phyloP scores from a whole-genome alignment of 805 yeast genomes.

The Wickerhamiella shivajii region DNA sequence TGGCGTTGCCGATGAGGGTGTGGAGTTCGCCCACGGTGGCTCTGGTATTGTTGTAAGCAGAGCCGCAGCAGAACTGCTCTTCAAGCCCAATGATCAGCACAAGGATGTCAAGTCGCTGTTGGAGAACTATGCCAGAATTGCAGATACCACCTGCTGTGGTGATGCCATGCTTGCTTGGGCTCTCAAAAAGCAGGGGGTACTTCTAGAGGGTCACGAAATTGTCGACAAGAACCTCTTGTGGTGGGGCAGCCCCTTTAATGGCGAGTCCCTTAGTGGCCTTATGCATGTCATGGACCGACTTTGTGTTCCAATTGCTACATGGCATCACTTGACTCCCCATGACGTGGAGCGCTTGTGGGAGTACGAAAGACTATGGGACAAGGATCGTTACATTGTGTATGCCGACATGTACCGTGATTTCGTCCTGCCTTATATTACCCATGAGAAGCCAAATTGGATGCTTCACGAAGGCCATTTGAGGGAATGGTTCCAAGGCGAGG shows the following conservation, averaged over 20 bases:
- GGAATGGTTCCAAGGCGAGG: too few relatives aligned
- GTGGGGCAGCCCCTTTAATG: constrained; percentile 19
- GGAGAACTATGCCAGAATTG: constrained; percentile 16
- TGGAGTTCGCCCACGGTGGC: constrained; percentile 28
- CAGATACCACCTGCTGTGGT: constrained; percentile 24
- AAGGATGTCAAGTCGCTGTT: constrained; percentile 7
- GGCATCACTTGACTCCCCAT: constrained; percentile 24
- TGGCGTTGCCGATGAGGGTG: constrained; percentile 5
- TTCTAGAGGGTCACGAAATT: constrained; percentile 8
- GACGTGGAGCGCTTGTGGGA: constrained; percentile 25
- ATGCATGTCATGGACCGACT: constrained; percentile 15
- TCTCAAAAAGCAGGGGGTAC: constrained; percentile 18
- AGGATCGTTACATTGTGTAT: constrained; percentile 16
- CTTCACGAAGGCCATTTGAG: neutral
- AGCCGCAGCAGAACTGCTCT: constrained; percentile 20
- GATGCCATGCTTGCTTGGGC: constrained; percentile 24
- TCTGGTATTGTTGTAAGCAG: constrained; percentile 25
- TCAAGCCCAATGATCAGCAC: constrained; percentile 19
- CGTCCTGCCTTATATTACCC: constrained; percentile 20
- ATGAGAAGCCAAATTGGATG: constrained; percentile 18
- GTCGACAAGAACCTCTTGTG: constrained; percentile 10
- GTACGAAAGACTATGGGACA: constrained; percentile 21
- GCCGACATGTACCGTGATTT: constrained; percentile 25
- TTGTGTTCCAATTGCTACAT: constrained; percentile 24
- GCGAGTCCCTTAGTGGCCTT: constrained; percentile 20